These are phyloP conservation scores for Huntiella omanensis DNA, from an alignment of 2,329 filamentous ascomycete genomes.

Conservation along the genomic window DNA sequence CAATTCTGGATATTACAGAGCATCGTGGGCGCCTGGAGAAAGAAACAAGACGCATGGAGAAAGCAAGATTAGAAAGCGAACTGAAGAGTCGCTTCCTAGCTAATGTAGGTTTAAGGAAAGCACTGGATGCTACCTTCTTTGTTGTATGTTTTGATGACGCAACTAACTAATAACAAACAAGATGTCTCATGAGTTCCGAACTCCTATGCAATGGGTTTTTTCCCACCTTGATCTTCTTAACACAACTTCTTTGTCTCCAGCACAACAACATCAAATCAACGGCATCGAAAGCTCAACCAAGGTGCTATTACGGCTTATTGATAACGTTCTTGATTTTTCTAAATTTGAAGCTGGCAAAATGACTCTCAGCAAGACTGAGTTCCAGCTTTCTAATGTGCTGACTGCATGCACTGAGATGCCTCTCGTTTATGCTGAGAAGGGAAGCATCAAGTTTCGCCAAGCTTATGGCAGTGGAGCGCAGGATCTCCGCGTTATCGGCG, in stretches of 20 bases:
- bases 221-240: slow-evolving; percentile 61
- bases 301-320: slow-evolving; percentile 69
- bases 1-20: slow-evolving; percentile 67
- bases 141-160: slow-evolving; percentile 1
- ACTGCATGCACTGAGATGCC: slow-evolving; percentile 76
- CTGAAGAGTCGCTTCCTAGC: slow-evolving; percentile 66
- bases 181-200: slow-evolving; percentile 66
- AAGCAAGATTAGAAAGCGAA: slow-evolving; percentile 49
- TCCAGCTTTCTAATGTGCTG: slow-evolving; percentile 53
- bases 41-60: slow-evolving; percentile 50
- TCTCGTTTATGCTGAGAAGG: slow-evolving; percentile 63
- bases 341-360: slow-evolving; percentile 64
- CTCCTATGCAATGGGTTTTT: slow-evolving; percentile 62
- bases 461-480: slow-evolving; percentile 41
- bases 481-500: slow-evolving; percentile 58
- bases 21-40: slow-evolving; percentile 43
- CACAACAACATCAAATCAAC: slow-evolving; percentile 56
- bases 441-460: slow-evolving; percentile 53
- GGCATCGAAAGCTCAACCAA: slow-evolving; percentile 67
- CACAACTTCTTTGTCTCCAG: slow-evolving; percentile 47
- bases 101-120: slow-evolving; percentile 24
- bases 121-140: background rate
- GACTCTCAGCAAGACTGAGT: slow-evolving; percentile 66
- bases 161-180: slow-evolving; percentile 14
- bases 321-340: slow-evolving; percentile 79